Evolutionary conservation across 176 grass and related monocot species (phyloP).

Genomic region (Themeda triandra): DNA sequence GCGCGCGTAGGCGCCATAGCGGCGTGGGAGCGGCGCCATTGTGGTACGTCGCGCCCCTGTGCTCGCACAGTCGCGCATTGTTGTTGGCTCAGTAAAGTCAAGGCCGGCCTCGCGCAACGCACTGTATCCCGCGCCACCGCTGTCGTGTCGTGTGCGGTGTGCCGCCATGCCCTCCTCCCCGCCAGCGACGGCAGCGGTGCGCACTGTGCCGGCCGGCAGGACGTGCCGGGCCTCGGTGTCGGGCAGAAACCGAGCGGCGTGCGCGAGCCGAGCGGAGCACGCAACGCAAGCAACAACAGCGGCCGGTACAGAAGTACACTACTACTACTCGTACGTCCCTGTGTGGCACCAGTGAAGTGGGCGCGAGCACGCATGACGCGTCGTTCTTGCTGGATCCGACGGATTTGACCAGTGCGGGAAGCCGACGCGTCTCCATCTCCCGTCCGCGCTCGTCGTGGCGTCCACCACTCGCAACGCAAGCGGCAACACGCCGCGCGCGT

Average conservation of each 20-base stretch:
- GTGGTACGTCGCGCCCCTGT: not conserved
- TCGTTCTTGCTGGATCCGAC: not conserved
- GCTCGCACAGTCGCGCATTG: not conserved
- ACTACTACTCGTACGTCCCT: too few relatives aligned
- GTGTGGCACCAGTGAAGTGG: not conserved
- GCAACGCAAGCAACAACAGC: not conserved
- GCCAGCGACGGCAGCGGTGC: not conserved
- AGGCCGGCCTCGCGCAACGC: not conserved
- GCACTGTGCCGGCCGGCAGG: not conserved
- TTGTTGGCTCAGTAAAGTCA: not conserved
- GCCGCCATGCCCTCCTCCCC: not conserved
- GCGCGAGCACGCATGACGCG: not conserved
- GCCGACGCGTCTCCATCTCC: not conserved
- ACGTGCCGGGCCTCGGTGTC: not conserved
- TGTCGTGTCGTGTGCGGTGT: not conserved
- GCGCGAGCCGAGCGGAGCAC: not conserved
- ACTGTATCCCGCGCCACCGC: not conserved
- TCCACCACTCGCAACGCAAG: not conserved
- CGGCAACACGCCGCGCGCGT: not conserved
- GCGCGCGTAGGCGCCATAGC: too few relatives aligned
- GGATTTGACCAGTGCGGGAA: not conserved
- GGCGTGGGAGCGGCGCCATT: too few relatives aligned
- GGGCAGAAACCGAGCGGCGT: not conserved
- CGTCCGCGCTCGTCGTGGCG: not conserved
- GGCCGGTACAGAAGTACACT: not conserved